Percentiles rank a stretch among this genome's conserved stretches.
Evolutionary conservation across 108 stramenopile genomes (phyloP).

Genomic region (Nannochloropsis gaditana): DNA sequence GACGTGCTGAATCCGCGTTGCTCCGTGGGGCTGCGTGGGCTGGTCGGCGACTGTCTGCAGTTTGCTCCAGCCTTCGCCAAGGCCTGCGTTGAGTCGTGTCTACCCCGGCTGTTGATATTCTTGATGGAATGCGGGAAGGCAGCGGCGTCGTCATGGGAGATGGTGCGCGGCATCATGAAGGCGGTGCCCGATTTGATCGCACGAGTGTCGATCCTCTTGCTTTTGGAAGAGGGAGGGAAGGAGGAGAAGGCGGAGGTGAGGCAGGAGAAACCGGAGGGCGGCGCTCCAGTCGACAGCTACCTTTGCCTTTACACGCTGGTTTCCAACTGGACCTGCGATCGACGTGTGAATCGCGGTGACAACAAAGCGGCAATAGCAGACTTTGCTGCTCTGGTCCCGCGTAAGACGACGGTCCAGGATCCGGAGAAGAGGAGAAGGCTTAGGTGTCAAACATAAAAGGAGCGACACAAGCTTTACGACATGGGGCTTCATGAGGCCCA

Average conservation of each 20-base stretch:
- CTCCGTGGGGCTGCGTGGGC: background rate
- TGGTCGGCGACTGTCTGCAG: background rate
- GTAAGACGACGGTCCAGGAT: background rate
- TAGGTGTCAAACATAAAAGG: too few relatives aligned
- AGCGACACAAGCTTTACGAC: too few relatives aligned
- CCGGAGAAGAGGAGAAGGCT: background rate
- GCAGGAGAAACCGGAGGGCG: too few relatives aligned
- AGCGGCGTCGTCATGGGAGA: background rate
- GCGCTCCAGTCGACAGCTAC: too few relatives aligned
- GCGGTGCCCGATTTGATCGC: background rate
- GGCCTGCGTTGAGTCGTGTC: background rate
- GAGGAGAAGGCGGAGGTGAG: background rate
- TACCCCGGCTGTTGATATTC: background rate
- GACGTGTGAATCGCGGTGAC: constrained; percentile 15
- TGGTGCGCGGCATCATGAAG: background rate
- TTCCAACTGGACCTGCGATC: background rate
- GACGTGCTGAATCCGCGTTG: background rate
- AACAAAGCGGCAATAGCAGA: background rate
- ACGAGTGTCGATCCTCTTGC: background rate
- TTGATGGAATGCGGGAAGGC: background rate
- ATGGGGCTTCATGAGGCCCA: too few relatives aligned
- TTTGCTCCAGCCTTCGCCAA: background rate
- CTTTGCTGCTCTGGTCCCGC: background rate
- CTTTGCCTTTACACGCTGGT: background rate
- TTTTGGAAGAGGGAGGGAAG: background rate